These are phyloP conservation scores for Suhomyces wounanorum DNA, from an alignment of 1,139 yeast genomes.

Conservation along the genomic window DNA sequence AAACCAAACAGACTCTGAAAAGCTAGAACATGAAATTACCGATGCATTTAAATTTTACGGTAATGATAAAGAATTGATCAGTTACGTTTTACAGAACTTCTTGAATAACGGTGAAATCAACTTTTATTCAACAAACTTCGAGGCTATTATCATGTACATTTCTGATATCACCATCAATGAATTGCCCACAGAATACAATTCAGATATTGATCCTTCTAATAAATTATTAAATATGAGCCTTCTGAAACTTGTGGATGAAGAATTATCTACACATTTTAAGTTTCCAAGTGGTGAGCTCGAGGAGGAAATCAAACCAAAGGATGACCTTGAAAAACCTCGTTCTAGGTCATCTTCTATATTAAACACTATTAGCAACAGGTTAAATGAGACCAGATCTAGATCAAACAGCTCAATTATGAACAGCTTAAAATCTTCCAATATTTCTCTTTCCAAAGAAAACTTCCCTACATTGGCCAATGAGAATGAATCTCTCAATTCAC, in stretches of 20 bases:
- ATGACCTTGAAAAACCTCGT: constrained; percentile 23
- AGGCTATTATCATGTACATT: constrained; percentile 43
- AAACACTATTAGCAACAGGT: constrained; percentile 35
- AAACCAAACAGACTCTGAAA: constrained; percentile 5
- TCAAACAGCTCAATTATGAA: constrained; percentile 34
- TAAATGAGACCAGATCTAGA: constrained; percentile 37
- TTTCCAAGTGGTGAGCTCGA: constrained; percentile 32
- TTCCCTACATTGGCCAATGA: constrained; percentile 28
- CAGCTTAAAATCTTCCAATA: constrained; percentile 22
- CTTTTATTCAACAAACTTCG: constrained; percentile 47
- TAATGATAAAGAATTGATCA: constrained; percentile 34
- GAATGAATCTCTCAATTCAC: constrained; percentile 18
- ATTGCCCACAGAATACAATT: constrained; percentile 15
- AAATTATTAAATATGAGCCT: constrained; percentile 16
- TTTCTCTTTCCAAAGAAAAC: constrained; percentile 25
- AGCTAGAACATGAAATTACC: constrained; percentile 8
- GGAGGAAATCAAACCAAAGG: constrained; percentile 16
- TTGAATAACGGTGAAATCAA: constrained; percentile 43
- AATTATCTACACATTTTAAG: constrained; percentile 31
- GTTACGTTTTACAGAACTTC: constrained; percentile 29
- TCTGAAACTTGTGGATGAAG: constrained; percentile 36
- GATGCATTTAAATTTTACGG: constrained; percentile 27
- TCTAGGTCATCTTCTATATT: constrained; percentile 44
- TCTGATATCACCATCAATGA: constrained; percentile 41
- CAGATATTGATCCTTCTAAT: constrained; percentile 5